Conservation (phyloP, 2,329 filamentous ascomycete species). For the Magnaporthiopsis poae region DNA sequence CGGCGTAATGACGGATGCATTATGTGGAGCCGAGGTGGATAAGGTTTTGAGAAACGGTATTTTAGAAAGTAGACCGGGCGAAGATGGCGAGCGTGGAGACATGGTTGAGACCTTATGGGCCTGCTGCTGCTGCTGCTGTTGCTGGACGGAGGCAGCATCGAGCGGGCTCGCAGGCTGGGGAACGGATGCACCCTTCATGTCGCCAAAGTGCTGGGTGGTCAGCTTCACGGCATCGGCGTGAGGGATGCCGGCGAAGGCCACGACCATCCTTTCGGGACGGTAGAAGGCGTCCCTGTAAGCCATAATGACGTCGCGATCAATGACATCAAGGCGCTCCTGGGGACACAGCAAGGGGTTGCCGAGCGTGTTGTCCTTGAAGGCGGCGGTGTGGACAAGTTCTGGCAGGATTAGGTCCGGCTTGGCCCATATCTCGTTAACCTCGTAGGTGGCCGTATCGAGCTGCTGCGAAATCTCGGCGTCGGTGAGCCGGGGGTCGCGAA, state of each 20-base stretch:
- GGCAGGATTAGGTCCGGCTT: slow-evolving; percentile 94
- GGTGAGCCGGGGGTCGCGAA: slow-evolving; percentile 74
- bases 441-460: slow-evolving; percentile 83
- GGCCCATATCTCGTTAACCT: slow-evolving; percentile 94
- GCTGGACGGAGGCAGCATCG: neutral
- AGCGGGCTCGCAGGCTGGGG: slow-evolving; percentile 20
- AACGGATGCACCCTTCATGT: slow-evolving; percentile 55
- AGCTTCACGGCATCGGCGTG: slow-evolving; percentile 71
- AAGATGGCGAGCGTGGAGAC: slow-evolving; percentile 18
- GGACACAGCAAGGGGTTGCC: slow-evolving; percentile 90
- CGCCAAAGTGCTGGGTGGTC: slow-evolving; percentile 78
- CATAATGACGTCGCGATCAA: slow-evolving; percentile 63
- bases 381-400: slow-evolving; percentile 88
- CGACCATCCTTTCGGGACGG: slow-evolving; percentile 79
- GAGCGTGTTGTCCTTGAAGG: slow-evolving; percentile 90
- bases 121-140: slow-evolving; percentile 2
- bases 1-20: slow-evolving; percentile 43
- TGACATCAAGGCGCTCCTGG: slow-evolving; percentile 65
- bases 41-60: slow-evolving; percentile 79
- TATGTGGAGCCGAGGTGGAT: slow-evolving; percentile 60
- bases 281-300: slow-evolving; percentile 78
- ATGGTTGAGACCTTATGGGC: slow-evolving; percentile 16
- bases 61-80: slow-evolving; percentile 62
- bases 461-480: slow-evolving; percentile 80
- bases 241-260: slow-evolving; percentile 86